Conservation (phyloP, 495 filamentous ascomycete genomes). For the Penicillium riverlandense region DNA sequence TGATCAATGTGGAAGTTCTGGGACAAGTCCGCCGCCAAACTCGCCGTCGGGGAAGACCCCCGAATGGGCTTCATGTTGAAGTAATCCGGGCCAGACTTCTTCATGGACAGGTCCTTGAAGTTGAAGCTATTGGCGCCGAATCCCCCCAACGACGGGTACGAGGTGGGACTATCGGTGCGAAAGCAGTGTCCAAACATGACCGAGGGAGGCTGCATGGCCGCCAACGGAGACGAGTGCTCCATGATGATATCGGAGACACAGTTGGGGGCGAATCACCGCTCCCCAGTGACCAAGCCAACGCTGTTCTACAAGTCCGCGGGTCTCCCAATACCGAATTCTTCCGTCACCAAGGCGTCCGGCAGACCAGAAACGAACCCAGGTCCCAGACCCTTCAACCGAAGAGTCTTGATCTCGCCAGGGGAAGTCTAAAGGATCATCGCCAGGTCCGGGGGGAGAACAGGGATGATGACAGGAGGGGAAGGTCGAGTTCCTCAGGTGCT, state of each 20-base stretch:
- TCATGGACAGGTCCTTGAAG: slow-evolving; percentile 67
- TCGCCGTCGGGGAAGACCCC: slow-evolving; percentile 84
- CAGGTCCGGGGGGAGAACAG: too few species aligned
- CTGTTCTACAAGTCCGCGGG: not conserved
- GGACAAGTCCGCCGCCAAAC: slow-evolving; percentile 85
- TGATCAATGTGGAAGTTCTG: slow-evolving; percentile 94
- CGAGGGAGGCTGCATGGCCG: slow-evolving; percentile 82
- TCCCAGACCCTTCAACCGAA: too few species aligned
- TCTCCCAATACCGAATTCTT: not conserved
- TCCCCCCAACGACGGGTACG: slow-evolving; percentile 44
- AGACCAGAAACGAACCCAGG: too few species aligned
- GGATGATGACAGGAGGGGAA: too few species aligned
- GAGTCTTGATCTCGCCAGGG: too few species aligned
- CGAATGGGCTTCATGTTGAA: slow-evolving; percentile 75
- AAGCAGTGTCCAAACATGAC: slow-evolving; percentile 51
- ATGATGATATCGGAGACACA: slow-evolving; percentile 38
- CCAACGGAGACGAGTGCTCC: slow-evolving; percentile 90
- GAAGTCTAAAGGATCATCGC: too few species aligned
- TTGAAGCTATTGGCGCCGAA: slow-evolving; percentile 62
- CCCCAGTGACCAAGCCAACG: not conserved
- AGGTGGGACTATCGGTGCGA: slow-evolving; percentile 43
- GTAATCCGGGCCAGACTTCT: slow-evolving; percentile 51
- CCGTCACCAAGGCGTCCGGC: too few species aligned
- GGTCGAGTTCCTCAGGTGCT: too few species aligned
- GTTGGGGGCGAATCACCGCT: slow-evolving; percentile 2